Evolutionary conservation across 2,329 filamentous ascomycete species (phyloP).

Genomic region (Tolypocladium album): DNA sequence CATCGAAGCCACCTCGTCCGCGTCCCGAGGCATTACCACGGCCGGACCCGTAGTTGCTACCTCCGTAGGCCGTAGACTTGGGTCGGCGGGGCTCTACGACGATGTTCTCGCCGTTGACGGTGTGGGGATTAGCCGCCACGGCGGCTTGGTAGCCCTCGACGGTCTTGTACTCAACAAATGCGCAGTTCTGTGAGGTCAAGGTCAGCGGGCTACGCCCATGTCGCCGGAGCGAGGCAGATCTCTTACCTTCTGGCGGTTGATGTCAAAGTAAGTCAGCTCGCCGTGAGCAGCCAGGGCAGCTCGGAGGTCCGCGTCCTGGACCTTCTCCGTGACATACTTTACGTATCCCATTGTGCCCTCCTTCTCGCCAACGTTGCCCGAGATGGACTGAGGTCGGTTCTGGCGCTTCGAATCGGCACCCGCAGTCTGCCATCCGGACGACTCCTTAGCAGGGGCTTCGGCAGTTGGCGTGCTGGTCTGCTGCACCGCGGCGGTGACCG

Average conservation of each 20-base stretch:
- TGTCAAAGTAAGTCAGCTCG: conserved; percentile 61
- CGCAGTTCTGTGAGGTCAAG: conserved; percentile 62
- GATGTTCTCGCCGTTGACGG: conserved; percentile 72
- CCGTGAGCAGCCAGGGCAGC: conserved; percentile 61
- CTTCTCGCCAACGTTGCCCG: conserved; percentile 51
- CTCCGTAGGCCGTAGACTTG: conserved; percentile 59
- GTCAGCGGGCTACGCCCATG: conserved; percentile 4
- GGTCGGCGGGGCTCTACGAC: conserved; percentile 81
- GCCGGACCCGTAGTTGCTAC: conserved; percentile 52
- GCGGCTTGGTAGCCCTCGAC: conserved; percentile 74
- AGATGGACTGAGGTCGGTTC: conserved; percentile 58
- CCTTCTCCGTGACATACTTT: conserved; percentile 88
- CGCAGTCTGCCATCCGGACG: conserved; percentile 70
- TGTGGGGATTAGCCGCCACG: conserved; percentile 73
- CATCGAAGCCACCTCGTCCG: conserved; percentile 56
- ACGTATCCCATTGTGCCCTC: conserved; percentile 80
- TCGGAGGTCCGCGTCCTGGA: conserved; percentile 64
- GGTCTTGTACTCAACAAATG: conserved; percentile 88
- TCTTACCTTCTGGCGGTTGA: conserved; percentile 73
- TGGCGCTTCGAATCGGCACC: conserved; percentile 77
- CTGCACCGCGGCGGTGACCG: conserved; percentile 17
- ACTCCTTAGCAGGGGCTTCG: conserved; percentile 38
- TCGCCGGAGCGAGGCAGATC: neutral
- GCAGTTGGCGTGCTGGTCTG: conserved; percentile 25
- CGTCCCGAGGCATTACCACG: conserved; percentile 51